Percentiles rank a stretch among this genome's conserved stretches.
Conservation (phyloP, 2,329 filamentous ascomycete genomes). For the Diaporthe vaccinii region DNA sequence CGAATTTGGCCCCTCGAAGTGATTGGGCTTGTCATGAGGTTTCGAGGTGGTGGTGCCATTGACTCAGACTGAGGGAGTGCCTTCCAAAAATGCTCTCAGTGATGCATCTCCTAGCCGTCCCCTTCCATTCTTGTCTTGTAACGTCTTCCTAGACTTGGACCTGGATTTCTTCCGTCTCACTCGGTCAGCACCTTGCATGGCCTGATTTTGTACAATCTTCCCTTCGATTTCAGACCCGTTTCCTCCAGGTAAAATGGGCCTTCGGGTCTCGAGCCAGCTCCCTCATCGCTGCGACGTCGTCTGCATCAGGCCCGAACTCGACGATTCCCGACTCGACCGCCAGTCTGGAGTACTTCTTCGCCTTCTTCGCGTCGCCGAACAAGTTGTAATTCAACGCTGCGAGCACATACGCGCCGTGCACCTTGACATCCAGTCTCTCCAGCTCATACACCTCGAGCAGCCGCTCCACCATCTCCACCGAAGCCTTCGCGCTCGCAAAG, state of each 20-base stretch:
- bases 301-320: constrained; percentile 50
- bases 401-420: constrained; percentile 53
- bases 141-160: background rate
- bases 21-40: background rate
- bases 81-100: background rate
- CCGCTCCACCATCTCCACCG: constrained; percentile 59
- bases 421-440: constrained; percentile 65
- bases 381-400: constrained; percentile 53
- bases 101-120: background rate
- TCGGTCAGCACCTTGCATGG: background rate
- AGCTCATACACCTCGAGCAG: constrained; percentile 62
- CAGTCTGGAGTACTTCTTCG: constrained; percentile 47
- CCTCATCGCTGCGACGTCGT: constrained; percentile 49
- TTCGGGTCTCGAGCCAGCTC: constrained; percentile 46
- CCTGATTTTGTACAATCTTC: background rate
- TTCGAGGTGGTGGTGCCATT: background rate
- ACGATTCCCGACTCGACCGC: constrained; percentile 49
- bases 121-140: background rate
- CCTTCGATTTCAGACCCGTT: background rate
- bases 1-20: background rate
- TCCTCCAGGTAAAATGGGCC: constrained; percentile 43
- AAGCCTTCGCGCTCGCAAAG: constrained; percentile 49
- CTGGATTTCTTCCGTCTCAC: too few species aligned
- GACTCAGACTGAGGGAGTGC: background rate
- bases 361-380: constrained; percentile 45